phyloP scores from a whole-genome alignment of 2,329 filamentous ascomycete genomes.

The Clarireedia homoeocarpa region DNA sequence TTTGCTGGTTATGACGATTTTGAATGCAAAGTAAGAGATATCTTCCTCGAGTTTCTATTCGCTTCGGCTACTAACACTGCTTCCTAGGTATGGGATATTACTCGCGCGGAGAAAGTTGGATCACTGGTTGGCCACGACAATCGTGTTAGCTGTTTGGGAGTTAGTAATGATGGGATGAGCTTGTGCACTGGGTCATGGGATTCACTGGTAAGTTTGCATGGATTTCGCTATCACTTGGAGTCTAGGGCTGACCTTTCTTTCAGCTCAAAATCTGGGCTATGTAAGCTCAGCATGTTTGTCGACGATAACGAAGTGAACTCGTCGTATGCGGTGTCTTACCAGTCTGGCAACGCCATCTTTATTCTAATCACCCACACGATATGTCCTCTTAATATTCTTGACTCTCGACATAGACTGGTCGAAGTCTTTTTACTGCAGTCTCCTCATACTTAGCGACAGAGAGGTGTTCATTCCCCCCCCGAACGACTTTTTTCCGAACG shows the following conservation, averaged over 20 bases:
- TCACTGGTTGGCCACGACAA: slow-evolving; percentile 97
- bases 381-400: slow-evolving; percentile 35
- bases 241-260: slow-evolving; percentile 12
- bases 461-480: slow-evolving; percentile 24
- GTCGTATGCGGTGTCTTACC: slow-evolving; percentile 3
- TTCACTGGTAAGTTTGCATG: slow-evolving; percentile 68
- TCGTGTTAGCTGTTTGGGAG: slow-evolving; percentile 94
- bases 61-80: slow-evolving; percentile 7
- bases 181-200: slow-evolving; percentile 99
- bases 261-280: slow-evolving; percentile 83
- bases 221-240: not conserved
- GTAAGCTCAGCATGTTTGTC: slow-evolving; percentile 16
- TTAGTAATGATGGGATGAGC: slow-evolving; percentile 98
- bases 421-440: slow-evolving; percentile 38
- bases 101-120: slow-evolving; percentile 93
- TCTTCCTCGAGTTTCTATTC: not conserved
- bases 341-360: slow-evolving; percentile 25
- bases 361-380: slow-evolving; percentile 31
- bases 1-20: slow-evolving; percentile 99
- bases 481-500: slow-evolving; percentile 17
- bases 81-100: slow-evolving; percentile 87
- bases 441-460: slow-evolving; percentile 30
- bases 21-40: slow-evolving; percentile 83
- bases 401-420: slow-evolving; percentile 37
- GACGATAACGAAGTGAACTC: slow-evolving; percentile 7